Percentiles rank a stretch among this genome's conserved stretches.
These are phyloP conservation scores for Hygrocybe coccinea DNA, from an alignment of 768 basidiomycete species.

Conservation along the genomic window DNA sequence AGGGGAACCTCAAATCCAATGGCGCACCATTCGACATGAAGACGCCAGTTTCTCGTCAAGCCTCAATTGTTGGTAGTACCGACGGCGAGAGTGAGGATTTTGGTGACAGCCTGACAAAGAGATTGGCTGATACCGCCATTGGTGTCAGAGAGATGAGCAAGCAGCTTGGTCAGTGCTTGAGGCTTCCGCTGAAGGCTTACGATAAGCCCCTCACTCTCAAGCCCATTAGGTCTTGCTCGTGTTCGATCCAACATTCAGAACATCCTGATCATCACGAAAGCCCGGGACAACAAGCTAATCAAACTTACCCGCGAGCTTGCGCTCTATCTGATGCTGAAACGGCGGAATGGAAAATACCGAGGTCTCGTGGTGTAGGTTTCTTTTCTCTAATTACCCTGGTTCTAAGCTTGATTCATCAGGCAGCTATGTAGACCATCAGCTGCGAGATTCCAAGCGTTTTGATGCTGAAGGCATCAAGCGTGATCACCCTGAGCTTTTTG, in stretches of 20 bases:
- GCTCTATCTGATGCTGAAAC: conserved; percentile 90
- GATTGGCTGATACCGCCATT: conserved; percentile 94
- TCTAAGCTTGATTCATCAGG: conserved; percentile 7
- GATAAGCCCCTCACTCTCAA: conserved; percentile 12
- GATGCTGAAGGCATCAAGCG: conserved; percentile 84
- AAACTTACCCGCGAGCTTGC: conserved; percentile 91
- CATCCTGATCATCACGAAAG: conserved; percentile 94
- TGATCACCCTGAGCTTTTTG: conserved; percentile 84
- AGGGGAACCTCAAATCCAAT: conserved; percentile 26
- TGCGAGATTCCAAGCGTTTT: conserved; percentile 84
- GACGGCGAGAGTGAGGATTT: conserved; percentile 65
- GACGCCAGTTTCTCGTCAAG: conserved; percentile 14
- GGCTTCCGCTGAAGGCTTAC: background rate
- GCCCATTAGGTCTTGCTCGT: conserved; percentile 72
- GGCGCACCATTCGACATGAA: conserved; percentile 8
- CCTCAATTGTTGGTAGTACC: conserved; percentile 3
- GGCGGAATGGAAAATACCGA: conserved; percentile 53
- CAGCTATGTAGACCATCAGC: conserved; percentile 93
- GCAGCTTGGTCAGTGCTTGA: conserved; percentile 69
- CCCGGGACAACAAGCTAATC: conserved; percentile 94
- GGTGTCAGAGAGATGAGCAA: conserved; percentile 99
- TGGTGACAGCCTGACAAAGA: conserved; percentile 76
- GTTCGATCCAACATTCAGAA: conserved; percentile 89
- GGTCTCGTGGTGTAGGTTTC: conserved; percentile 77
- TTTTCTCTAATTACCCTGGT: background rate